Base-by-base conservation (phyloP, 164 flowering plant genomes). In the Liquidambar formosana region DNA sequence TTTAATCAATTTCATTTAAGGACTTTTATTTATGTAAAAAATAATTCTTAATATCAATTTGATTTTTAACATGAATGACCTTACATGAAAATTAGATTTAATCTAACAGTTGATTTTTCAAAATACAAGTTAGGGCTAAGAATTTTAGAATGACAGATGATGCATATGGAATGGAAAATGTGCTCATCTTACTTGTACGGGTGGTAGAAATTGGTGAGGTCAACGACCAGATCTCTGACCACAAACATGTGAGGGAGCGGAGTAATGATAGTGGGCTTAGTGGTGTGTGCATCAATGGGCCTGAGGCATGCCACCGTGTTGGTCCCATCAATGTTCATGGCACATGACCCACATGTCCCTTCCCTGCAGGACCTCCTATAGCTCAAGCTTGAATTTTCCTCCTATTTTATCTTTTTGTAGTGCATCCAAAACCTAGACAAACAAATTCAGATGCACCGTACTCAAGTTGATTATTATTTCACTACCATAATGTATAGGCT, bases 281-380 rank as follows among this genome's bases (percentile, higher is more conserved):
- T 52, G 8, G 83, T 79, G 67, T 86, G 78, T 1, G 85, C 44
- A 48, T 84, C 81, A 47, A 90, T 87, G 44, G 94, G 88, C 75
- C 72, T 89, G 1, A 91, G 79, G 67, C 96, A 91, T 0, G 95
- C 96, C 26, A 88, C 90, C 0, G 92, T 85, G 74, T 93, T 93
- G n/a, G 84, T 79, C 16, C 97, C 94, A 53, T 89, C 93, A 3
- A 90, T 89, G 77, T 93, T 90, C 97, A 93, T 93, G 2, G 92
- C 62, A 68, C 96, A 93, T 0, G 96, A 93, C 28, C 97, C 96
- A 52, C 94, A 93, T 51, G 86, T 85, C 22, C 96, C 96, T 83
- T 93, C 96, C 63, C 94, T 82, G 69, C 94, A 90, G 18, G 94
- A 89, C 76, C 94, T 85, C 56, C 94, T 80, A 48, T 83, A 90